Evolutionary conservation across 2,329 filamentous ascomycete species (phyloP), one percentile per base, ranked within the genome.

Genomic region (Macroventuria anomochaeta): DNA sequence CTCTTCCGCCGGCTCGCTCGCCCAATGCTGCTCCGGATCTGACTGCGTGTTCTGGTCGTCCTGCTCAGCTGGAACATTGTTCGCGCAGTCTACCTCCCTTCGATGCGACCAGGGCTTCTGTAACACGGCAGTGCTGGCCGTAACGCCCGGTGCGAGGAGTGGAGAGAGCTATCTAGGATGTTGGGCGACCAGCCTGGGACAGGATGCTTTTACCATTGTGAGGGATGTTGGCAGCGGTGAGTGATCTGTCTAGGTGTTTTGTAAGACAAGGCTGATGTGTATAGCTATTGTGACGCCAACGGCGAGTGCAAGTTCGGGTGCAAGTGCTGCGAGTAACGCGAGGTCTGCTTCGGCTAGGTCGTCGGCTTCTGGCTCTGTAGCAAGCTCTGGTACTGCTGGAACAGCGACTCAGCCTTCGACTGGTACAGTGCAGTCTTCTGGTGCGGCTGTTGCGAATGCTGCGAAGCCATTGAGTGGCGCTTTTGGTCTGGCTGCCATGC

Each of bases 81-180:
- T 62, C 28, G 61, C 64, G 5, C 53, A 42, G 25, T 53, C 60
- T 10, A 64, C 67, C 3, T 58, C 52, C 17, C 37, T 69, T n/a
- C 53, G 56, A 15, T 69, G 63, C 38, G 64, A 66, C 18, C 46
- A 59, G 32, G 64, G 62, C 12, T 62, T 25, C 32, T 68, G 66
- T 17, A 69, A 69, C 40, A 68, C 65, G 11, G 65, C 47, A 15
- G 56, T 66, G 11, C 48, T 68, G 20, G 58, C 67, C 11, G 37
- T 53, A 5, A 63, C 58, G 3, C 46, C 59, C 3, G 65, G 64
- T n/a, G 62, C 62, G 6, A 54, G 29, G 18, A 55, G 26, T 6
- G 63, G 61, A 2, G 37, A 53, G 36, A 59, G 50, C 8, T 62
- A 59, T 42, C 17, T 69, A 26, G 66, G 59, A 3, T 69, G 66